Evolutionary conservation across 2,329 filamentous ascomycete species (phyloP), one percentile per base, ranked within the genome.

Genomic region (Neonectria ditissima): DNA sequence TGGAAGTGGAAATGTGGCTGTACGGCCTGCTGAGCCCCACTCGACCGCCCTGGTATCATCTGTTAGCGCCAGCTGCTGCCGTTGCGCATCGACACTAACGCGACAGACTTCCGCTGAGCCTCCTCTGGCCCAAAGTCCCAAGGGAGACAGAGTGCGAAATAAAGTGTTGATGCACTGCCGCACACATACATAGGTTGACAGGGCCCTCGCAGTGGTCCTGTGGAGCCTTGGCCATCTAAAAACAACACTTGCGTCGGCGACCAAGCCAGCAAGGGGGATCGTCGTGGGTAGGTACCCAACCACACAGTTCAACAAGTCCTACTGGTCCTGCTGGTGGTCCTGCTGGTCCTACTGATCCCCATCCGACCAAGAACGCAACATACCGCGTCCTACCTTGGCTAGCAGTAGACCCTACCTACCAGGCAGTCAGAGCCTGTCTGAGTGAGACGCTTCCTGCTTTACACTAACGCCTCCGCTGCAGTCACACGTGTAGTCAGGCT

Each of bases 11-110:
- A 63, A 47, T 63, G 60, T 59, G 55, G 60, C 60, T 58, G 60
- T 63, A 59, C 55, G 41, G 32, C 39, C 43, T 57, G 60, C 60
- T 63, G 60, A 63, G 60, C 56, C 60, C 60, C 48, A 41, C n/a
- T 28, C 56, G 24, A 26, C 4, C 4, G 24, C 4, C n/a, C 2
- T 52, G 43, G 43, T 63, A 45, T 34, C 41, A 18, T 22, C 10
- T 39, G 56, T 47, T 48, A 54, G 54, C 24, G 32, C 6, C 4
- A 26, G 24, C 24, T 26, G 24, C 6, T 26, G 6, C 24, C 24
- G 24, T 26, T 26, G 24, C 24, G 6, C 6, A 26, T 26, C 24
- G 6, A 26, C 24, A 20, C 50, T 63, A 63, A 43, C 44, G 18
- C 30, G 6, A 10, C 1, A 18, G 24, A 63, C 60, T 47, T 28